Conservation (phyloP, 1,139 yeast genomes). For the Citeromyces hawaiiensis region DNA sequence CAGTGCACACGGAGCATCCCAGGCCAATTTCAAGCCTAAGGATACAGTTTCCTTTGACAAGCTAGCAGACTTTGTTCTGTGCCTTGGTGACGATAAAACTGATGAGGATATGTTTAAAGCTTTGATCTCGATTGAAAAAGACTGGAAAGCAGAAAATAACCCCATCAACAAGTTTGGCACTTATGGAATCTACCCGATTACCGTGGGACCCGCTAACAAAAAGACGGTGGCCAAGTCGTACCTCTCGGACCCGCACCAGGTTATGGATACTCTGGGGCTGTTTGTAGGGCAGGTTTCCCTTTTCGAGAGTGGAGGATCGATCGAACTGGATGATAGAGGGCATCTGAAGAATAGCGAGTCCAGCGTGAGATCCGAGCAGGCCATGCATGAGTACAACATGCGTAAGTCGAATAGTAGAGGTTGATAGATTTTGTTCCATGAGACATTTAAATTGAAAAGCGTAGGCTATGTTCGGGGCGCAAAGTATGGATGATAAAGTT, state of each 20-base stretch:
- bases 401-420: not conserved
- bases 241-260: constrained; percentile 75
- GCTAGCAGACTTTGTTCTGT: constrained; percentile 72
- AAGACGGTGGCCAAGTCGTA: constrained; percentile 83
- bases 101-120: constrained; percentile 96
- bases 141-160: constrained; percentile 22
- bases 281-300: constrained; percentile 64
- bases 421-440: not conserved
- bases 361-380: constrained; percentile 26
- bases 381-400: constrained; percentile 23
- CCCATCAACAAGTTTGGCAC: constrained; percentile 32
- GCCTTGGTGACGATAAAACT: constrained; percentile 92
- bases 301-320: constrained; percentile 67
- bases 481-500: no score
- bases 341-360: constrained; percentile 37
- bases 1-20: constrained; percentile 24
- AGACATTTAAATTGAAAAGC: no score
- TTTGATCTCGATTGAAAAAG: constrained; percentile 42
- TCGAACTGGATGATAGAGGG: constrained; percentile 64
- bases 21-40: constrained; percentile 11
- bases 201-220: constrained; percentile 92
- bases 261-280: constrained; percentile 71
- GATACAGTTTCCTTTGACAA: constrained; percentile 28
- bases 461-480: no score
- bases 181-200: constrained; percentile 72